Percentiles rank a stretch among this genome's conserved stretches.
Conservation (phyloP, 2,329 filamentous ascomycete species). For the Colletotrichum plurivorum region DNA sequence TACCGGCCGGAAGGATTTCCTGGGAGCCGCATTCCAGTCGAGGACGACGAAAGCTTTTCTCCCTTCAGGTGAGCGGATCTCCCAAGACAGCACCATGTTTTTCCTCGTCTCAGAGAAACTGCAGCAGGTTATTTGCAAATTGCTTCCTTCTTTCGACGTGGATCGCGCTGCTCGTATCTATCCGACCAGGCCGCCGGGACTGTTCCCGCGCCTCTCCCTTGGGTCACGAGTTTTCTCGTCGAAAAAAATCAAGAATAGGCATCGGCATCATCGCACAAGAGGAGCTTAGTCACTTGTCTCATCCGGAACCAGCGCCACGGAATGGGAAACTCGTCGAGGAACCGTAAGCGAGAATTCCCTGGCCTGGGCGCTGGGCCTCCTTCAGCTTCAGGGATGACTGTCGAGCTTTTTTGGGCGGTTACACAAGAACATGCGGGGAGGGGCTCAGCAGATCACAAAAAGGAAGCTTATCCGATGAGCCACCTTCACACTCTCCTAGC, state of each 20-base stretch:
- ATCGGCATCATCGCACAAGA: neutral
- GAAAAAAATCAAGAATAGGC: neutral
- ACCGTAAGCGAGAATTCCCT: slow-evolving; percentile 20
- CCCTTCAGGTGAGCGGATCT: neutral
- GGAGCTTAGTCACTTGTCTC: slow-evolving; percentile 31
- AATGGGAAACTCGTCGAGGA: slow-evolving; percentile 35
- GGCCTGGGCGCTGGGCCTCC: neutral
- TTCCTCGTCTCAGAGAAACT: neutral
- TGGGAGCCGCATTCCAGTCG: neutral
- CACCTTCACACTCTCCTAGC: slow-evolving; percentile 2
- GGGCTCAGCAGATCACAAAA: slow-evolving; percentile 11
- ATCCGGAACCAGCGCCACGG: slow-evolving; percentile 30
- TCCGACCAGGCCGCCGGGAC: neutral
- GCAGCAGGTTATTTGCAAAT: slow-evolving; percentile 4
- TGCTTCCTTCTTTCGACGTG: neutral
- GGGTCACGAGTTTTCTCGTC: slow-evolving; percentile 13
- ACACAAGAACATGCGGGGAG: slow-evolving; percentile 30
- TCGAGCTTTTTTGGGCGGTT: neutral
- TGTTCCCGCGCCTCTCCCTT: slow-evolving; percentile 22
- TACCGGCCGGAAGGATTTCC: too few relatives aligned
- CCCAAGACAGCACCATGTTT: neutral
- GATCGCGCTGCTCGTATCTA: slow-evolving; percentile 1
- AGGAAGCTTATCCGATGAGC: slow-evolving; percentile 13
- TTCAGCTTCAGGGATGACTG: slow-evolving; percentile 1
- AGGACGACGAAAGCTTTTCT: neutral